Evolutionary conservation across 176 grass and related monocot genomes (phyloP), one percentile per base, ranked within the genome.

Genomic region (Poa annua): DNA sequence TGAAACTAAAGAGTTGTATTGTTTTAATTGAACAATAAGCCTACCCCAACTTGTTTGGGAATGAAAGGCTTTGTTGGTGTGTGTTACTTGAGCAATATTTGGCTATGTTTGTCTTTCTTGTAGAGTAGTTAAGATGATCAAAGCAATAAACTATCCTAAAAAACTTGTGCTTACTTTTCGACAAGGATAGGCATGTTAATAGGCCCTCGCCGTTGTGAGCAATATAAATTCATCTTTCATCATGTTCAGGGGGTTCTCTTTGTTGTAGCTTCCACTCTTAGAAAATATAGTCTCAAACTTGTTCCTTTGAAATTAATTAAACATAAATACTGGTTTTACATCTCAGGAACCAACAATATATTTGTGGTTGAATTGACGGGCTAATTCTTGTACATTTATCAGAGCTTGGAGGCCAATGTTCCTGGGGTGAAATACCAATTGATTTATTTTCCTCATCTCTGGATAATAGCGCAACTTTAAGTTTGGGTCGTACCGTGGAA

Each of bases 341-440:
- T 78, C 20, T 63, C 25, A 11, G 7, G 54, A 71, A 51, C 15
- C 45, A 51, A 78, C 11, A 17, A 34, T 72, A 26, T 15, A 16
- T 85, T 67, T 51, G 4, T 89, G 54, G 35, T 33, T 24, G 14
- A 32, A 63, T 63, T 12, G 60, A 70, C 84, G 73, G 11, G 26
- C 75, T 86, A 84, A 81, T 69, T 74, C 35, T 53, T 83, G 26
- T 61, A 47, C 16, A 36, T 79, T 80, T 82, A 44, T 52, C 69
- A 97, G 94, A 92, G 76, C 62, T 92, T 84, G 85, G 80, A 89
- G 94, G 94, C 47, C 82, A 92, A 72, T 97, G 91, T 80, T 86
- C 81, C 48, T 97, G 92, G 85, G 94, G 94, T 50, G 88, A 89
- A 66, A 90, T 97, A 86, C 92, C 89, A 20, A 86, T 92, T 80